Evolutionary conservation across 768 basidiomycete genomes (phyloP), one percentile per base, ranked within the genome.

Genomic region (Steccherinum ochraceum): DNA sequence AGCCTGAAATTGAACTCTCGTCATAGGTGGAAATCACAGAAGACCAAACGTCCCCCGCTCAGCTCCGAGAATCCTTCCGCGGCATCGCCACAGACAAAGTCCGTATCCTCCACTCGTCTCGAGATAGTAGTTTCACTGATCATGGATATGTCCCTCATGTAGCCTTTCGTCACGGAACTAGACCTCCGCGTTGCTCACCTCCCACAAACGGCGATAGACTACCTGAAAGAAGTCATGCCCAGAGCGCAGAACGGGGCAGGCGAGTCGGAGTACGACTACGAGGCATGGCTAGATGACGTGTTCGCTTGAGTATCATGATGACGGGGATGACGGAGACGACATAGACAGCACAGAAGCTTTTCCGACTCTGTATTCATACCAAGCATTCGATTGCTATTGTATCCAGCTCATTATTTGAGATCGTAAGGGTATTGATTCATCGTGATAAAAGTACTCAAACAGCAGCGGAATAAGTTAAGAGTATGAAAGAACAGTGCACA

Each of bases 121-220:
- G 35, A 4, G 10, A 1, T 48, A 4, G 7, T n/a, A n/a, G n/a
- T n/a, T n/a, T n/a, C 18, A 13, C 43, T 30, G 12, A 13, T 23
- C 46, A 52, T 42, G 10, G 47, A 13, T 24, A 10, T 23, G 26
- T 12, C 51, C 42, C 45, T 49, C 24, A 41, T 62, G 54, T 69
- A 96, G 92, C 84, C 88, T 13, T 93, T 86, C 58, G 85, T 99
- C 26, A 95, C 94, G 5, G 95, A 98, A 67, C 71, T 96, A 26
- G 95, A 99, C 64, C 77, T 99, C 61, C 80, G 84, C 46, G 69
- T 93, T 48, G 91, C 92, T 20, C 81, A 86, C 52, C 73, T 99
- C 16, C 88, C 95, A 2, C 71, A 73, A 5, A 71, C 76, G 50
- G 79, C 88, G 0, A 83, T 94, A 48, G 81, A 86, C 12, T 97